Conservation (phyloP, 2,329 filamentous ascomycete genomes). For the Sphaerulina vaccinii region DNA sequence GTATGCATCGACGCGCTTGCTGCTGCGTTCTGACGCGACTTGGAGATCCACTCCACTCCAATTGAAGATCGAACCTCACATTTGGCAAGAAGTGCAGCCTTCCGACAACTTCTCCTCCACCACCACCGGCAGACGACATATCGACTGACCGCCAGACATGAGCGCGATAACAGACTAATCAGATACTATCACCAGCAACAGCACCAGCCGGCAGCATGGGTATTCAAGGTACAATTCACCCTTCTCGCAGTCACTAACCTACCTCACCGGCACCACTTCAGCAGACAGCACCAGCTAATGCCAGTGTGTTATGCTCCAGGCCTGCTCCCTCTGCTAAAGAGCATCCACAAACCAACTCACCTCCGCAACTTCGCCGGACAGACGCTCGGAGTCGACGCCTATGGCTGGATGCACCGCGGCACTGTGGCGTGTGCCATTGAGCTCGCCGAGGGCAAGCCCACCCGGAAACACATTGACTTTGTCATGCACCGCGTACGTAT, state of each 20-base stretch:
- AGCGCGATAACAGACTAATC: neutral
- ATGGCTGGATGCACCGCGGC: slow-evolving; percentile 96
- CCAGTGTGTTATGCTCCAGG: slow-evolving; percentile 51
- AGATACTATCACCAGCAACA: slow-evolving; percentile 1
- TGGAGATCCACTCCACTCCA: too few species aligned
- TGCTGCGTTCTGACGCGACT: neutral
- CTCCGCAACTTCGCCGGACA: slow-evolving; percentile 85
- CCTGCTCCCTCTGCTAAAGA: slow-evolving; percentile 87
- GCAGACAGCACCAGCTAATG: neutral
- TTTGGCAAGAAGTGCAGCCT: neutral
- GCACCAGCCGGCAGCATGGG: slow-evolving; percentile 32
- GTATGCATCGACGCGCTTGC: neutral
- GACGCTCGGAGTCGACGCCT: slow-evolving; percentile 91
- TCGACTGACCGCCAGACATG: neutral
- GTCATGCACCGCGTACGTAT: slow-evolving; percentile 88
- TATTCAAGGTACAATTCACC: slow-evolving; percentile 36
- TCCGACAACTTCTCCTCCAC: slow-evolving; percentile 1
- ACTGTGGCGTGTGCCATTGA: slow-evolving; percentile 88
- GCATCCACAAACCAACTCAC: slow-evolving; percentile 85
- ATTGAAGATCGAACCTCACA: too few species aligned
- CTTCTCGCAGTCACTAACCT: neutral
- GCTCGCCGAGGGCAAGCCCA: slow-evolving; percentile 82
- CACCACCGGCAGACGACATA: neutral
- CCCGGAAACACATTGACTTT: slow-evolving; percentile 84
- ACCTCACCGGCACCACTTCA: neutral